Conservation (phyloP, 768 basidiomycete genomes). For the Galerina marginata region DNA sequence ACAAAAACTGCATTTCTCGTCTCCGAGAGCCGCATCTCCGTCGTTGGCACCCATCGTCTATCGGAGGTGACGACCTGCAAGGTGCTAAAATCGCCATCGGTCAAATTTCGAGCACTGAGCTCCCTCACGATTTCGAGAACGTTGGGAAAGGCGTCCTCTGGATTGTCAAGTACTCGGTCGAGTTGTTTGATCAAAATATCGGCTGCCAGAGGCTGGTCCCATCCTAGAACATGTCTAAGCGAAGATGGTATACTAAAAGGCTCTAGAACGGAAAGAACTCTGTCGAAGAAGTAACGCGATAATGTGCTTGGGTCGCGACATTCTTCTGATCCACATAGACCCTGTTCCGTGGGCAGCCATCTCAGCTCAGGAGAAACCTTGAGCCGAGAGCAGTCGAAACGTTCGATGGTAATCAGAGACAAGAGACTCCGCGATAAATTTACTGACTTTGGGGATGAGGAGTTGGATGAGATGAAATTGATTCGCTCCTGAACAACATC, state of each 20-base stretch:
- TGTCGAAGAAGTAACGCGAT: constrained; percentile 42
- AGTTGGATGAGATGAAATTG: constrained; percentile 31
- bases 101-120: constrained; percentile 30
- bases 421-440: constrained; percentile 14
- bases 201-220: constrained; percentile 42
- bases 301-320: constrained; percentile 34
- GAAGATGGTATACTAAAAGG: constrained; percentile 29
- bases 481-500: constrained; percentile 43
- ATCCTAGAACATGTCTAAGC: constrained; percentile 39
- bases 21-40: constrained; percentile 18
- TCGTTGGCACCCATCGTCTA: constrained; percentile 42
- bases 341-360: constrained; percentile 47
- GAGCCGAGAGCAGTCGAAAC: constrained; percentile 24
- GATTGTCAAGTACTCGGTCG: constrained; percentile 21
- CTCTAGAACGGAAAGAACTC: constrained; percentile 40
- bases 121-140: constrained; percentile 35
- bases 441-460: constrained; percentile 10
- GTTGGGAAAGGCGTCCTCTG: constrained; percentile 16
- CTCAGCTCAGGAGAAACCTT: constrained; percentile 5
- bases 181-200: constrained; percentile 40
- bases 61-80: constrained; percentile 23
- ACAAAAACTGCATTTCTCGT: constrained; percentile 29
- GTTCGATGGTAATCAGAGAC: constrained; percentile 15
- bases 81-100: constrained; percentile 15
- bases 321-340: constrained; percentile 32